These are phyloP conservation scores for Backusella tarrabulga DNA, from an alignment of 192 early-diverging fungal genomes.

Conservation along the genomic window DNA sequence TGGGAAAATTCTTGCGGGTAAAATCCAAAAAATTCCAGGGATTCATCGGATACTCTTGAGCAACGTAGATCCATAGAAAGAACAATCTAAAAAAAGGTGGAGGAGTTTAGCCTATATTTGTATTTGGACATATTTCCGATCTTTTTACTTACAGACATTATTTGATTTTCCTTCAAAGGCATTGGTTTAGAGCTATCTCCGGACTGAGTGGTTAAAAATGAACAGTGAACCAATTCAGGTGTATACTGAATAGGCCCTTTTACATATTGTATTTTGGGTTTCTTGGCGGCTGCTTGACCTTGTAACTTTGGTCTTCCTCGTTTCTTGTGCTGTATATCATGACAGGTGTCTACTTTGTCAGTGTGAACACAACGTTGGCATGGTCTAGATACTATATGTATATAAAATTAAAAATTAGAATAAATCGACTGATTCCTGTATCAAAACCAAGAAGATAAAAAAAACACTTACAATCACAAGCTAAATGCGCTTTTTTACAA, in stretches of 20 bases:
- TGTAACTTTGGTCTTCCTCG: conserved; percentile 76
- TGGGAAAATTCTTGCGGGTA: conserved; percentile 51
- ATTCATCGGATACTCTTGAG: conserved; percentile 54
- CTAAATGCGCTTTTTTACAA: conserved; percentile 86
- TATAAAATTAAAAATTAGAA: not conserved
- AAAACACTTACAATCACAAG: conserved; percentile 73
- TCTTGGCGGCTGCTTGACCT: not conserved
- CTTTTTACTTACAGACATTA: conserved; percentile 9
- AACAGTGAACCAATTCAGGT: not conserved
- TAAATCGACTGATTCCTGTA: not conserved
- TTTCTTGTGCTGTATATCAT: conserved; percentile 85
- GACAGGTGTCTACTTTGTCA: conserved; percentile 71
- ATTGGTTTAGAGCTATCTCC: not conserved
- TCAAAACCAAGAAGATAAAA: not conserved
- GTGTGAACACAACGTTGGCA: conserved; percentile 75
- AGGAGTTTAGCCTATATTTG: not conserved
- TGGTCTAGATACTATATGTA: conserved; percentile 58
- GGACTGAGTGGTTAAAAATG: not conserved
- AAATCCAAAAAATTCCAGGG: conserved; percentile 44
- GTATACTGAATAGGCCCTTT: not conserved
- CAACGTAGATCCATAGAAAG: conserved; percentile 50
- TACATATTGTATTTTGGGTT: conserved; percentile 1
- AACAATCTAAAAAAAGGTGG: conserved; percentile 25
- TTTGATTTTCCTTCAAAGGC: not conserved
- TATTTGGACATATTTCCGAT: not conserved